These are phyloP conservation scores for Quillaja saponaria DNA, from an alignment of 306 rosid genomes.

Conservation along the genomic window DNA sequence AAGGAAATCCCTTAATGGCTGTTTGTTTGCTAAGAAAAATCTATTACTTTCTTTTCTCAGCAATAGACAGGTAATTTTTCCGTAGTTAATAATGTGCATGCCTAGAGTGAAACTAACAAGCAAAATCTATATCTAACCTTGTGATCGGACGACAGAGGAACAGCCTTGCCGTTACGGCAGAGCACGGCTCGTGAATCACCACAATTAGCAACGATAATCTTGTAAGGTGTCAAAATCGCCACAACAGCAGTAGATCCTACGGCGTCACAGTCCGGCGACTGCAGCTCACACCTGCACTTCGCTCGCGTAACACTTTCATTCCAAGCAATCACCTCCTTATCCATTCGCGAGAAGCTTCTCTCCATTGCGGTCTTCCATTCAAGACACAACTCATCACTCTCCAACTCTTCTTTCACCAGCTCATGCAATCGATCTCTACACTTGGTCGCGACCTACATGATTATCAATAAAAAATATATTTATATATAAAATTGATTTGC, in stretches of 20 bases:
- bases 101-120: not conserved
- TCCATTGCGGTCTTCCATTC: conserved; percentile 53
- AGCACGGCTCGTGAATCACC: conserved; percentile 72
- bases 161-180: conserved; percentile 53
- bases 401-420: conserved; percentile 55
- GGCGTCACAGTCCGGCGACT: conserved; percentile 57
- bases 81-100: not conserved
- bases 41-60: no score
- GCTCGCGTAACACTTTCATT: conserved; percentile 27
- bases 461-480: not conserved
- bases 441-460: conserved; percentile 51
- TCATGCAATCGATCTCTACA: conserved; percentile 58
- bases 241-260: conserved; percentile 71
- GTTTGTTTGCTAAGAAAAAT: no score
- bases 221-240: conserved; percentile 46
- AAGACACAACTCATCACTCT: conserved; percentile 5
- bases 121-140: conserved; percentile 37
- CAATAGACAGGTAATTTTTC: no score
- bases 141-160: conserved; percentile 69
- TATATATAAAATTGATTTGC: not conserved
- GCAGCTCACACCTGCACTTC: conserved; percentile 56
- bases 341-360: conserved; percentile 59
- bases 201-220: conserved; percentile 62
- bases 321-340: conserved; percentile 45
- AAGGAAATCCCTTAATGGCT: not conserved